These are phyloP conservation scores for Sequoiadendron giganteum DNA, from an alignment of 75 land plant species.

Conservation along the genomic window DNA sequence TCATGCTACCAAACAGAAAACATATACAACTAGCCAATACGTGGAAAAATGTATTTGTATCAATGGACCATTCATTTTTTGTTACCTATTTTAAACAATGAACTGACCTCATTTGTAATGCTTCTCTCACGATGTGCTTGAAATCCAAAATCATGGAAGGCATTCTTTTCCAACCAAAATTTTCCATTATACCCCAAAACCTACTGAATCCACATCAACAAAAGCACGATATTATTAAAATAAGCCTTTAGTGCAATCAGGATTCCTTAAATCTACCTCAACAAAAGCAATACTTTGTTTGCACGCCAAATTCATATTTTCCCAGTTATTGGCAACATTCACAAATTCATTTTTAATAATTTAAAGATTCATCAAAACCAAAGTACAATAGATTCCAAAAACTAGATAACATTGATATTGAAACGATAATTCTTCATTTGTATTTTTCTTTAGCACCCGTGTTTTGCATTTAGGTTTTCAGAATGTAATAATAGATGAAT, in stretches of 20 bases:
- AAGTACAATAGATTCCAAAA: not conserved
- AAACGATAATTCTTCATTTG: not conserved
- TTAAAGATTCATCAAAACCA: not conserved
- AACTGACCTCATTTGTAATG: slow-evolving; percentile 36
- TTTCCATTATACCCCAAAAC: slow-evolving; percentile 7
- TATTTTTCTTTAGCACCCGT: not conserved
- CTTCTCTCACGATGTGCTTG: slow-evolving; percentile 22
- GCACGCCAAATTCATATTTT: not conserved
- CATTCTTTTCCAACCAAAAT: not conserved
- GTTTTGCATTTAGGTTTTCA: not conserved
- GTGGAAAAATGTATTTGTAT: not conserved
- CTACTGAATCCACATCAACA: slow-evolving; percentile 8
- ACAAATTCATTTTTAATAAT: not conserved
- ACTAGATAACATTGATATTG: not conserved
- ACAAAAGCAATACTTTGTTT: not conserved
- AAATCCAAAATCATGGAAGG: slow-evolving; percentile 20
- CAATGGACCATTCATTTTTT: not conserved
- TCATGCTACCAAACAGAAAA: not conserved
- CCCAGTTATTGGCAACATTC: not conserved
- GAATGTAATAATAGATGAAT: not conserved
- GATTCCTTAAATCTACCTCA: not conserved
- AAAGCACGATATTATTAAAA: not conserved
- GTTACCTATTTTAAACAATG: not conserved
- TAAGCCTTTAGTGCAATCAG: not conserved
- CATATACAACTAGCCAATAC: not conserved